Base-by-base conservation (phyloP, 352 stramenopile genomes). In the Globisporangium cederbergense region DNA sequence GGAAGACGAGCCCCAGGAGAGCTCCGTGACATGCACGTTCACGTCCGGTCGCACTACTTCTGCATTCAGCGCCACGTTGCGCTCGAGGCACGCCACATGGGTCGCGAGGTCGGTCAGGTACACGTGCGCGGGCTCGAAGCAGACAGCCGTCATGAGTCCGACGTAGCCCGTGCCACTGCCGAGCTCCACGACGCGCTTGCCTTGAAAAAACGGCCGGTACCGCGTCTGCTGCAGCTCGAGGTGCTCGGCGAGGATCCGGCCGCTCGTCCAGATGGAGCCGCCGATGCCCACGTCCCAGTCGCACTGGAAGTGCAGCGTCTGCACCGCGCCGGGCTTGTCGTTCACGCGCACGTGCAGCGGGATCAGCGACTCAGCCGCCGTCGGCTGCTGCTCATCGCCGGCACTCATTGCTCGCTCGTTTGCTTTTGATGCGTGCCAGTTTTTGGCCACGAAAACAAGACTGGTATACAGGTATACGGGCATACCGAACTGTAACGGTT, bases 221-320 rank as follows among this genome's bases (percentile, higher is more conserved):
- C 65, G 53, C 9, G 67, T 58, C 13, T 77, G 76, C 52, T 93
- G 76, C 20, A 75, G 55, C 67, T 85, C 73, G 25, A 95, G 63
- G 53, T 93, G 76, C 4, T 76, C 74, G 16, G 76, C 78, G 20
- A 95, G 73, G 28, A 95, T 74, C 72, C 90, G 74, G 5, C 83
- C 86, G 60, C 86, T 95, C 3, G 86, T 95, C 86, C 86, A 95
- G 32, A 95, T 72, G 11, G 82, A 93, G 54, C 86, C 86, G 62
- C 86, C 86, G 66, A 95, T 95, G 58, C 86, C 86, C 32, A 90
- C 73, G 56, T 83, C 72, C 86, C 86, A 95, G 65, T 92, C 76
- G 71, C 86, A 95, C 61, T 82, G 72, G 50, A 95, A 90, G 67
- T 81, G 64, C 42, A 93, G 66, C 54, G 77, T 71, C 3, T 67